Evolutionary conservation across 1,139 yeast species (phyloP).

Genomic region (Hyphopichia fennica): DNA sequence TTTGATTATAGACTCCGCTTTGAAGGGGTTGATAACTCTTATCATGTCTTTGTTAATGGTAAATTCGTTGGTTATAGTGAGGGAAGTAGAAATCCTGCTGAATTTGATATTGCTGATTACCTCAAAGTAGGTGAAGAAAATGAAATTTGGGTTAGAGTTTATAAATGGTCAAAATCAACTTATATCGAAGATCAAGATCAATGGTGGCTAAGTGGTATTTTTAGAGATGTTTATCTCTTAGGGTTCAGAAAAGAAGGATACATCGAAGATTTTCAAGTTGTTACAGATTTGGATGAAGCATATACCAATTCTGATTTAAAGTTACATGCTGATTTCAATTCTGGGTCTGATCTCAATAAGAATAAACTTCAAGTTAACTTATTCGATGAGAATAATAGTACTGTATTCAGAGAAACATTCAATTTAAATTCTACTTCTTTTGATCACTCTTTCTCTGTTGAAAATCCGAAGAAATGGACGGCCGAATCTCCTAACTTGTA

Average conservation of each 20-base stretch:
- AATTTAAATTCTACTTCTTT: conserved; percentile 2
- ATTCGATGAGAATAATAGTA: neutral
- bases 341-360: neutral
- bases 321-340: conserved; percentile 1
- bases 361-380: conserved; percentile 2
- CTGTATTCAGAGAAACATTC: conserved; percentile 2
- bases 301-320: conserved; percentile 7
- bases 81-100: conserved; percentile 32
- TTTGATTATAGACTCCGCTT: conserved; percentile 21
- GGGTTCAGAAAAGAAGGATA: conserved; percentile 11
- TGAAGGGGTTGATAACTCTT: conserved; percentile 34
- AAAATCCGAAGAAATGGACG: conserved; percentile 25
- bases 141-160: conserved; percentile 24
- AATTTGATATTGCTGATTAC: conserved; percentile 21
- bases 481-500: conserved; percentile 34
- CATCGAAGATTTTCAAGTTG: conserved; percentile 13
- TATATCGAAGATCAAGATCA: conserved; percentile 37
- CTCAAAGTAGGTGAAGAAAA: conserved; percentile 10
- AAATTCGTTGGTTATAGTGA: conserved; percentile 26
- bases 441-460: conserved; percentile 4
- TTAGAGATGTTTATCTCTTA: conserved; percentile 15
- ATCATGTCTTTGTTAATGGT: conserved; percentile 27
- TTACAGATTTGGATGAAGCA: conserved; percentile 12
- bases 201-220: conserved; percentile 34
- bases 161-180: conserved; percentile 30